Conservation (phyloP, 352 stramenopile species). For the Phytophthora pseudosyringae region DNA sequence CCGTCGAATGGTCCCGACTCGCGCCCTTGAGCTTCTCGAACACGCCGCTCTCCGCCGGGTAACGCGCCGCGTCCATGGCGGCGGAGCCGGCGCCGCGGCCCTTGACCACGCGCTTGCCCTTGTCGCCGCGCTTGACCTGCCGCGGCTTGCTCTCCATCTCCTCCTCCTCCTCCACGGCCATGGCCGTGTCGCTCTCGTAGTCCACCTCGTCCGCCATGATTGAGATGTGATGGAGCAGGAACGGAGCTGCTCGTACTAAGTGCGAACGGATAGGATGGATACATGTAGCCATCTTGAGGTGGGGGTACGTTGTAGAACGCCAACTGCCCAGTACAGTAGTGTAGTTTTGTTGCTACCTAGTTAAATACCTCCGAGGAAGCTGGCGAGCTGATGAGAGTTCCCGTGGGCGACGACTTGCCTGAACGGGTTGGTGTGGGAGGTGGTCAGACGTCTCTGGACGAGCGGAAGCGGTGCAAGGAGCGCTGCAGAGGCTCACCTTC, state of each 20-base stretch:
- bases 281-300: conserved; percentile 18
- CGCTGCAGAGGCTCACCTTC: conserved; percentile 78
- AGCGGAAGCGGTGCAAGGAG: conserved; percentile 79
- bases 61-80: conserved; percentile 79
- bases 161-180: conserved; percentile 81
- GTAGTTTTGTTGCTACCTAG: background rate
- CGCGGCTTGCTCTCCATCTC: conserved; percentile 43
- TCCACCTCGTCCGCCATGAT: conserved; percentile 85
- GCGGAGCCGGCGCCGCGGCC: conserved; percentile 69
- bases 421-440: background rate
- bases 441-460: conserved; percentile 24
- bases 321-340: too few relatives aligned
- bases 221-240: background rate
- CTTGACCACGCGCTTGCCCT: conserved; percentile 56
- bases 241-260: conserved; percentile 11
- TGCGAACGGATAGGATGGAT: conserved; percentile 8
- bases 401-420: background rate
- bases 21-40: conserved; percentile 76
- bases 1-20: conserved; percentile 50
- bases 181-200: conserved; percentile 90
- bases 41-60: conserved; percentile 72
- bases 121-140: conserved; percentile 17
- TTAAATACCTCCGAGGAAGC: conserved; percentile 34
- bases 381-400: conserved; percentile 3
- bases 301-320: too few relatives aligned